Evolutionary conservation across 176 grass and related monocot genomes (phyloP).

Genomic region (Phragmites australis): DNA sequence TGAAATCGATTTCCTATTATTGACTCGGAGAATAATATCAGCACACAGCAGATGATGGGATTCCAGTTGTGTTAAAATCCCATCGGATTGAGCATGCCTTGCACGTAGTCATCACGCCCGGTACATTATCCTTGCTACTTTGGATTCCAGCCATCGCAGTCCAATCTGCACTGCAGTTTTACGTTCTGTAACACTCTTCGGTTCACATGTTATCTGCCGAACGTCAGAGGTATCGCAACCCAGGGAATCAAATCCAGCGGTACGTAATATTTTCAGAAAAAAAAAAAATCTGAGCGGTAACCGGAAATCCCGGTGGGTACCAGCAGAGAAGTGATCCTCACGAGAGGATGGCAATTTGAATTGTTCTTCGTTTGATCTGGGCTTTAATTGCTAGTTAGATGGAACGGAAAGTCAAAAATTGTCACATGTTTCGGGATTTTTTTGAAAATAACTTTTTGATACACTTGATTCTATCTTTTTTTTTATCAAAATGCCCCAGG

Average conservation of each 20-base stretch:
- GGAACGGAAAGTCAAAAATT: background rate
- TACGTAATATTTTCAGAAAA: background rate
- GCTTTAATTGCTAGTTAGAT: background rate
- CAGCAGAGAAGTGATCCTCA: background rate
- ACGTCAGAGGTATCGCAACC: background rate
- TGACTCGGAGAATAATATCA: slow-evolving; percentile 22
- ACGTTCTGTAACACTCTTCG: background rate
- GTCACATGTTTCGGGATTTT: background rate
- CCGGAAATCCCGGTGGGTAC: background rate
- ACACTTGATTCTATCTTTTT: no score
- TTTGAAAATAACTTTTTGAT: no score
- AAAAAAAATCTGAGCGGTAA: background rate
- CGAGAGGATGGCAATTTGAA: background rate
- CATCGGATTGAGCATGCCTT: slow-evolving; percentile 22
- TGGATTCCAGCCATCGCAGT: background rate
- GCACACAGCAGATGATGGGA: background rate
- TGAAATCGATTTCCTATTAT: background rate
- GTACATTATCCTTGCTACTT: slow-evolving; percentile 14
- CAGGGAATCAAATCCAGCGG: background rate
- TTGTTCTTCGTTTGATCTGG: background rate
- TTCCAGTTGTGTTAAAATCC: background rate
- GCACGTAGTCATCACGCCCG: background rate
- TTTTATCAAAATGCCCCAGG: no score
- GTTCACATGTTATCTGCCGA: background rate
- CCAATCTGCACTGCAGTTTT: background rate